Conservation (phyloP, 2,329 filamentous ascomycete genomes). For the Cercospora sp. region DNA sequence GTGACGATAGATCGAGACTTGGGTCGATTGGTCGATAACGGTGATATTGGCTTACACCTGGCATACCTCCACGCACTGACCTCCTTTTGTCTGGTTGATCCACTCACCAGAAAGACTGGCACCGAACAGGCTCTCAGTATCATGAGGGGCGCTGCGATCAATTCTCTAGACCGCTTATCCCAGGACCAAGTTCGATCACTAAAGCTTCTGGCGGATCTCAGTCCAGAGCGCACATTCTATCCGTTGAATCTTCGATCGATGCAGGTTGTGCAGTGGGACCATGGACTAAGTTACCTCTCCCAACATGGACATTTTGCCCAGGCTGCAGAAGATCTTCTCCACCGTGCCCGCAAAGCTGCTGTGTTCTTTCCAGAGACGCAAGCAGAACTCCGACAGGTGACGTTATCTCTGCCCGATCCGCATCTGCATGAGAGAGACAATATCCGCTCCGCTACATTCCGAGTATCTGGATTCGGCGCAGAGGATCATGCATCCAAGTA, state of each 20-base stretch:
- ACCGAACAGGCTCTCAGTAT: conserved; percentile 53
- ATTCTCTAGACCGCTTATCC: conserved; percentile 31
- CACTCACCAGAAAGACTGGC: conserved; percentile 60
- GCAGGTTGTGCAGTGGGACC: conserved; percentile 49
- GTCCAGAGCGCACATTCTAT: conserved; percentile 47
- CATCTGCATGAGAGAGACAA: conserved; percentile 34
- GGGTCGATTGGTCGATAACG: conserved; percentile 58
- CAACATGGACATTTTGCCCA: conserved; percentile 45
- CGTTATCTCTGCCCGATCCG: conserved; percentile 12
- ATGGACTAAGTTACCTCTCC: conserved; percentile 40
- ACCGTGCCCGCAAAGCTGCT: background rate
- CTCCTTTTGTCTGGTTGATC: conserved; percentile 58
- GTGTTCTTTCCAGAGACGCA: conserved; percentile 23
- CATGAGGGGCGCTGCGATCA: conserved; percentile 24
- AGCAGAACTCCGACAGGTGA: conserved; percentile 1
- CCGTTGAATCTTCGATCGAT: conserved; percentile 44
- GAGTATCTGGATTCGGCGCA: conserved; percentile 37
- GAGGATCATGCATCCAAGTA: conserved; percentile 29
- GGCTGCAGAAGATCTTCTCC: conserved; percentile 8
- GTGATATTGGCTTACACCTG: conserved; percentile 42
- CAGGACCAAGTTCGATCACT: conserved; percentile 30
- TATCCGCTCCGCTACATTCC: conserved; percentile 37
- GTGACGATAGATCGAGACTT: conserved; percentile 58
- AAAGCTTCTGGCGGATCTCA: conserved; percentile 34
- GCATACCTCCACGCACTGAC: conserved; percentile 62